Base-by-base conservation (phyloP, 2,329 filamentous ascomycete genomes). In the Cryphonectria naterciae region DNA sequence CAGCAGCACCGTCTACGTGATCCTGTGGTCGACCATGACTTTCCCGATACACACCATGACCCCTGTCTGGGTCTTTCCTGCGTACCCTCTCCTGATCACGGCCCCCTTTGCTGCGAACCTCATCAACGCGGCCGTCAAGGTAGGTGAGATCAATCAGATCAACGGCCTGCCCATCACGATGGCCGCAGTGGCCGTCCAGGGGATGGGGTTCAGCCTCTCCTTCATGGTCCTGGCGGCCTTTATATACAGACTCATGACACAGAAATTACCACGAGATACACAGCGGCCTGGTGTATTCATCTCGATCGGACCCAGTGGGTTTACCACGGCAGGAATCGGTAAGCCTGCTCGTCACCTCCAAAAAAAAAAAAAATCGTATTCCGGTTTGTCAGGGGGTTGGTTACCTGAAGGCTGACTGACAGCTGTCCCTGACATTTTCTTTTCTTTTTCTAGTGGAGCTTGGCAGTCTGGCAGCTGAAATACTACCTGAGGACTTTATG, bases 191-290 rank as follows among this genome's bases (percentile, higher is more conserved):
- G 82, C 85, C 0, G 81, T 85, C 0, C 87, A 89, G 75, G 87
- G 86, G 8, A 86, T 85, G 1, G 87, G 86, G 0, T 88, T 86
- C 72, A 79, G 88, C 2, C 86, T 89, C 62, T 85, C 84, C 64
- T 86, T 95, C 71, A 95, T 95, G 91, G 92, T 97, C 37, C 94
- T 94, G 73, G 89, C 92, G 1, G 92, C 93, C 65, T 96, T 95
- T 77, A 88, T 97, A 65, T 96, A 96, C 78, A 89, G 93, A 41
- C 85, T 97, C 39, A 96, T 96, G 93, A 95, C 93, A 0, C 92
- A 95, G 77, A 96, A 96, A 76, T 84, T 97, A 0, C 93, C 93
- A 0, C 86, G 88, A 68, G 93, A 95, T 77, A 89, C 87, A 58
- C 86, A 93, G 28, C 88, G 93, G 15, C 93, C 93, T 0, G 93